These are phyloP conservation scores for Cryptococcus sp. DNA, from an alignment of 1,284 basidiomycete species.

Conservation along the genomic window DNA sequence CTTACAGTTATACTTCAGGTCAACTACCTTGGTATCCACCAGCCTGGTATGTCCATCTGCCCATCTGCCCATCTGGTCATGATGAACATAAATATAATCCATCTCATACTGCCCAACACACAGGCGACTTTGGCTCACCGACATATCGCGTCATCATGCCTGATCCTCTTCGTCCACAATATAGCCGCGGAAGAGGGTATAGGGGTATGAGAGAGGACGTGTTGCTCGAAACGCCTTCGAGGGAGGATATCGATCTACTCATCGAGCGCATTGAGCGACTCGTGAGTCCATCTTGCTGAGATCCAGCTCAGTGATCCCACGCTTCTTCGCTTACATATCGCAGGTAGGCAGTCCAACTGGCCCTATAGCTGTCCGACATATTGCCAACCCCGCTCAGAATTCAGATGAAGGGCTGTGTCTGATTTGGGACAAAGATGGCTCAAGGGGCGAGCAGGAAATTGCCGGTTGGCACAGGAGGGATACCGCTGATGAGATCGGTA, in stretches of 20 bases:
- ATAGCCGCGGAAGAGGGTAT: conserved; percentile 10
- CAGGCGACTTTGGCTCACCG: conserved; percentile 13
- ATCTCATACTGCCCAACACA: neutral
- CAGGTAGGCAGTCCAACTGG: neutral
- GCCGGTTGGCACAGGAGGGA: conserved; percentile 22
- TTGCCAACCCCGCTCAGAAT: conserved; percentile 15
- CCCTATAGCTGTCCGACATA: conserved; percentile 17
- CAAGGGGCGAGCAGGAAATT: conserved; percentile 12
- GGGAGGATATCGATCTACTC: conserved; percentile 14
- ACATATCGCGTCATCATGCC: conserved; percentile 21
- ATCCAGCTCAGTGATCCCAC: too few species aligned
- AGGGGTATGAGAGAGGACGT: conserved; percentile 18
- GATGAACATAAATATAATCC: neutral
- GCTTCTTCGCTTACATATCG: too few species aligned
- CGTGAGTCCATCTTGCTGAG: conserved; percentile 2
- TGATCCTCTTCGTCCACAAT: neutral
- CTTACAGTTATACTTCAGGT: too few species aligned
- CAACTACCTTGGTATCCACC: too few species aligned
- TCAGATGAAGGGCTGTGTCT: conserved; percentile 23
- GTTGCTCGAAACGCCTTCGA: conserved; percentile 10
- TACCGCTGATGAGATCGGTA: conserved; percentile 10
- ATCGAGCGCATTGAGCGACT: conserved; percentile 6
- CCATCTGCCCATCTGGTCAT: too few species aligned
- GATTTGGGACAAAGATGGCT: conserved; percentile 15
- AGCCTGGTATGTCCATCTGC: too few species aligned